Base-by-base conservation (phyloP, 2,329 filamentous ascomycete species). In the Pestalotiopsis sp. region DNA sequence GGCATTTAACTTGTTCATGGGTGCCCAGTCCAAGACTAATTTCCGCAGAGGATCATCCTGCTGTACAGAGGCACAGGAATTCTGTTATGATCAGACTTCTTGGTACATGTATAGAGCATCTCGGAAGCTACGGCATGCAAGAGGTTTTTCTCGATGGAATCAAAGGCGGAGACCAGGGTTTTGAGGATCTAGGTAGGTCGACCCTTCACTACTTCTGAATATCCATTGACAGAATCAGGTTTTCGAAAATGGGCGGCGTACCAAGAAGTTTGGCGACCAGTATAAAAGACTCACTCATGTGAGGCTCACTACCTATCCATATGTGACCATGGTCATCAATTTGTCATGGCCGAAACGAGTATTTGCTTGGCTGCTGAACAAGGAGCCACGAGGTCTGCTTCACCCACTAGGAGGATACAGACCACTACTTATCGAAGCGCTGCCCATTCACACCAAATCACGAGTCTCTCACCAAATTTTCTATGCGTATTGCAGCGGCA, bases 211-310 rank as follows among this genome's bases (percentile, higher is more conserved):
- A 24, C 48, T 56, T 14, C 20, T n/a, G 17, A 17, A 57, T 40
- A 9, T 1, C n/a, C 17, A n/a, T 10, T 35, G 22, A 39, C 44
- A 26, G 17, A 48, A 9, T 11, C 10, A 89, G 87, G 87, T 13
- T 89, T 88, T 71, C 81, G 81, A 68, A 85, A 85, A 75, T 89
- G 87, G 87, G 85, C 87, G 60, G 80, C 78, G 70, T 89, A 89
- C 73, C 81, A 78, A 75, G 86, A 89, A 66, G 77, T 86, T 20
- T 89, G 86, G 86, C 82, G 81, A 68, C 68, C 70, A 77, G 82
- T 72, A 72, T 80, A 63, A 77, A 35, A 35, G 40, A 11, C 39
- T 35, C 10, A 40, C 13, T 17, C 7, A 48, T 30, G 38, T 5
- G n/a, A 20, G 13, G 13, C 5, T 17, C 3, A 26, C 22, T 0